phyloP scores from a whole-genome alignment of 768 basidiomycete genomes.

The Neoboletus subvelutipes region DNA sequence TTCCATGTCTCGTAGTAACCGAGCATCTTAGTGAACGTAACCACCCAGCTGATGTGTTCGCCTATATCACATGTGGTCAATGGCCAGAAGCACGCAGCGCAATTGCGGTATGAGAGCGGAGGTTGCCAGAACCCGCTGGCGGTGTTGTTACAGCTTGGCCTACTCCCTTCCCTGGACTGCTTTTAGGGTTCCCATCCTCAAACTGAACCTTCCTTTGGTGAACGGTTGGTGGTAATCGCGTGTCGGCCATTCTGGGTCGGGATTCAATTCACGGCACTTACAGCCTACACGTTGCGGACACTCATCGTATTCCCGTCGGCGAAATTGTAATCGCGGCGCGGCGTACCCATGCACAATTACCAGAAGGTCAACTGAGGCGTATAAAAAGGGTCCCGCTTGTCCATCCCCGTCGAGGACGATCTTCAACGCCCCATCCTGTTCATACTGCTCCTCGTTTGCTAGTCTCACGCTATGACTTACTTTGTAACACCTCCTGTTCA shows the following conservation, averaged over 20 bases:
- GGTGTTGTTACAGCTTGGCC: not conserved
- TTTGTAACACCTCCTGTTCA: not conserved
- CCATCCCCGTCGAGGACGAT: not conserved
- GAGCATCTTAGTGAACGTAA: not conserved
- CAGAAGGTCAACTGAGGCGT: not conserved
- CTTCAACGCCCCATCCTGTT: not conserved
- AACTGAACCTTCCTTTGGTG: no score
- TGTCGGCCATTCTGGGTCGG: not conserved
- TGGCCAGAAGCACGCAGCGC: not conserved
- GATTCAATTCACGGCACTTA: not conserved
- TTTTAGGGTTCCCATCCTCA: no score
- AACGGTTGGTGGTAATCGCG: no score
- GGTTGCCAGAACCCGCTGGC: not conserved
- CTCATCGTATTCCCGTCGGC: not conserved
- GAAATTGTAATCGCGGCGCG: not conserved
- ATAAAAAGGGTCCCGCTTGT: not conserved
- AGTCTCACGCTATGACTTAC: not conserved
- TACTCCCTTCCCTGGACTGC: not conserved
- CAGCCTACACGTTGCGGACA: not conserved
- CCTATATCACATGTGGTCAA: not conserved
- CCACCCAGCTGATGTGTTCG: not conserved
- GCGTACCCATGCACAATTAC: not conserved
- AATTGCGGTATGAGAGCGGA: not conserved
- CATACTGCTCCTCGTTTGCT: not conserved
- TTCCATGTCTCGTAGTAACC: not conserved